Evolutionary conservation across 768 basidiomycete species (phyloP).

Genomic region (Suillus placidus): DNA sequence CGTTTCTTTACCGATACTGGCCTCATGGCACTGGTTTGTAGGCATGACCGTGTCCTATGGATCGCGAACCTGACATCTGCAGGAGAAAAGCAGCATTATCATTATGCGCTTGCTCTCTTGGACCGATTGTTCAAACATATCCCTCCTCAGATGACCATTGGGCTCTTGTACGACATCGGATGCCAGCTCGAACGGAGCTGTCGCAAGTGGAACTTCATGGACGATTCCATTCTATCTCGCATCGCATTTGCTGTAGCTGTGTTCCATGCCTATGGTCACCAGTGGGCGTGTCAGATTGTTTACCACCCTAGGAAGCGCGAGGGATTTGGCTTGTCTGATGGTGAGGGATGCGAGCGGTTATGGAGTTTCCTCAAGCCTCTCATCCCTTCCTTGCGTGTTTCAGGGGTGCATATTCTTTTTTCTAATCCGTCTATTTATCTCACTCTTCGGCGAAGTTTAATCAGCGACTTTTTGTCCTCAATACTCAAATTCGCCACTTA

Average conservation of each 20-base stretch:
- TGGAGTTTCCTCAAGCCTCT: slow-evolving; percentile 27
- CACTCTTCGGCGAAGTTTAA: slow-evolving; percentile 29
- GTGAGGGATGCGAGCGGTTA: slow-evolving; percentile 16
- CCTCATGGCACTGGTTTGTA: slow-evolving; percentile 26
- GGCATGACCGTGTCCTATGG: background rate
- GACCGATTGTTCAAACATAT: slow-evolving; percentile 21
- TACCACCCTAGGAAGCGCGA: slow-evolving; percentile 37
- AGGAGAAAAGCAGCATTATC: slow-evolving; percentile 27
- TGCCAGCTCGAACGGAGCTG: slow-evolving; percentile 21
- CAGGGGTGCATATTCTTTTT: slow-evolving; percentile 19
- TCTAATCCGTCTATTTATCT: background rate
- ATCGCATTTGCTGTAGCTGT: slow-evolving; percentile 33
- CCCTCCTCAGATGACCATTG: slow-evolving; percentile 18
- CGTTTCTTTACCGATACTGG: slow-evolving; percentile 23
- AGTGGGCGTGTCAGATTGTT: slow-evolving; percentile 38
- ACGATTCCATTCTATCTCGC: slow-evolving; percentile 15
- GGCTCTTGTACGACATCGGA: slow-evolving; percentile 28
- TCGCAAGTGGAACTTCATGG: slow-evolving; percentile 7
- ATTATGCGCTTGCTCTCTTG: slow-evolving; percentile 26
- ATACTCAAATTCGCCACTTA: slow-evolving; percentile 27
- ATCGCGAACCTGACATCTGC: slow-evolving; percentile 20
- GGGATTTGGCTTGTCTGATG: slow-evolving; percentile 22
- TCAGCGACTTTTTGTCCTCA: slow-evolving; percentile 28
- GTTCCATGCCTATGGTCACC: slow-evolving; percentile 40
- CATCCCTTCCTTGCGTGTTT: slow-evolving; percentile 22